Base-by-base conservation (phyloP, 441 rosid species). In the Arabidopsis lyrata region DNA sequence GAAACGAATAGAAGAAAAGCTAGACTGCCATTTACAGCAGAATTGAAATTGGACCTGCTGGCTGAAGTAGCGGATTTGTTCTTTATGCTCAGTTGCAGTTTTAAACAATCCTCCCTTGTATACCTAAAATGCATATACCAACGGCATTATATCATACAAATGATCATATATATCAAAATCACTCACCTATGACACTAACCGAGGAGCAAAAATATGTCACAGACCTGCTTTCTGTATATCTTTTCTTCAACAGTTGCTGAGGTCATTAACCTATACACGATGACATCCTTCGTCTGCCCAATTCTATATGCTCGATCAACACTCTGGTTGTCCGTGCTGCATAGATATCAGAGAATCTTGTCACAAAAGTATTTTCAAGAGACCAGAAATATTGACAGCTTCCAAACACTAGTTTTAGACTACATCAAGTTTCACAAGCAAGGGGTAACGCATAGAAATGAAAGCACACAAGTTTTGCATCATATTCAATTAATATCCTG, bases 191-290 rank as follows among this genome's bases (percentile, higher is more conserved):
- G 41, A 24, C 10, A 60, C 39, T 38, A 24, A 55, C 22, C 7
- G 7, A 50, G 15, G 32, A 66, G 47, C 38, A 13, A 18, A 29
- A 34, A 68, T 18, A 72, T 36, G 41, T 64, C 13, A 50, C 74
- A 31, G 11, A 95, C 99, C 98, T 95, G 99, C 77, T 92, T 95
- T 72, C 96, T 84, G 63, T 95, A 95, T 53, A 95, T 95, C 84
- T 95, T 95, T 78, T 95, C 99, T 88, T 95, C 99, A 15, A 95
- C 96, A 34, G 99, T 95, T 80, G 97, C 99, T 74, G 96, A 88
- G 12, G 93, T 89, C 99, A 95, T 95, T 80, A 95, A 73, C 75
- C 99, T 84, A 76, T 95, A 95, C 42, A 95, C 99, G 9, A 92
- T 11, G n/a, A 92, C 99, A 80, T 95, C 97, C 81, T 95, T 95